These are phyloP conservation scores for Bondarzewia mesenterica DNA, from an alignment of 1,284 basidiomycete species.

Conservation along the genomic window DNA sequence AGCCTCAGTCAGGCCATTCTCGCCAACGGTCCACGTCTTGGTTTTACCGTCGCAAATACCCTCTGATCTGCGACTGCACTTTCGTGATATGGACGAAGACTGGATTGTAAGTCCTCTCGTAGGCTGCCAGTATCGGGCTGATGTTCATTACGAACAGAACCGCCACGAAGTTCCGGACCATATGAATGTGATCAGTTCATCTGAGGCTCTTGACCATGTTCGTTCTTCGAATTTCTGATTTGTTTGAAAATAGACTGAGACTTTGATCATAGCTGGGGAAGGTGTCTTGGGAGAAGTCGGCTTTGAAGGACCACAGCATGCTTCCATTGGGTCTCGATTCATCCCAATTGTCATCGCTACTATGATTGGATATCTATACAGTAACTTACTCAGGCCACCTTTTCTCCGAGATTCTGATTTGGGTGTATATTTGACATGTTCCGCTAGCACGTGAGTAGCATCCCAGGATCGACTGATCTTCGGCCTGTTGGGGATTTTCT, in stretches of 20 bases:
- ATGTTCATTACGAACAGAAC: slow-evolving; percentile 37
- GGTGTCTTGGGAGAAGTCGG: slow-evolving; percentile 28
- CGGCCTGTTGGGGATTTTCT: too few relatives aligned
- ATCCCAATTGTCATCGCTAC: background rate
- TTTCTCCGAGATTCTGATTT: background rate
- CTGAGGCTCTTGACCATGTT: slow-evolving; percentile 53
- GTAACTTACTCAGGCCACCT: background rate
- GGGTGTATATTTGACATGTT: background rate
- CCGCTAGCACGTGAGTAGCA: too few relatives aligned
- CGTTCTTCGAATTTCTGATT: background rate
- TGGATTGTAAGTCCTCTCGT: slow-evolving; percentile 37
- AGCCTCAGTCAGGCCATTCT: slow-evolving; percentile 49
- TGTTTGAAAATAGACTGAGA: slow-evolving; percentile 13
- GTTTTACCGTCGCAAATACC: slow-evolving; percentile 67
- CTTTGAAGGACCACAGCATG: slow-evolving; percentile 38
- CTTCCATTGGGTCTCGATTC: slow-evolving; percentile 17
- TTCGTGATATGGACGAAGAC: slow-evolving; percentile 59
- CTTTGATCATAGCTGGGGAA: slow-evolving; percentile 28
- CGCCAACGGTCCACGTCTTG: slow-evolving; percentile 62
- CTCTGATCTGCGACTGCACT: slow-evolving; percentile 52
- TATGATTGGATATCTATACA: background rate
- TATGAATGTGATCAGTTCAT: slow-evolving; percentile 64
- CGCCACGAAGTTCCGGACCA: slow-evolving; percentile 54
- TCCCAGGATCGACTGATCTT: too few relatives aligned
- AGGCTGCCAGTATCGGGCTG: background rate